These are phyloP conservation scores for Wickerhamomyces sp. DNA, from an alignment of 1,139 yeast genomes.

Conservation along the genomic window DNA sequence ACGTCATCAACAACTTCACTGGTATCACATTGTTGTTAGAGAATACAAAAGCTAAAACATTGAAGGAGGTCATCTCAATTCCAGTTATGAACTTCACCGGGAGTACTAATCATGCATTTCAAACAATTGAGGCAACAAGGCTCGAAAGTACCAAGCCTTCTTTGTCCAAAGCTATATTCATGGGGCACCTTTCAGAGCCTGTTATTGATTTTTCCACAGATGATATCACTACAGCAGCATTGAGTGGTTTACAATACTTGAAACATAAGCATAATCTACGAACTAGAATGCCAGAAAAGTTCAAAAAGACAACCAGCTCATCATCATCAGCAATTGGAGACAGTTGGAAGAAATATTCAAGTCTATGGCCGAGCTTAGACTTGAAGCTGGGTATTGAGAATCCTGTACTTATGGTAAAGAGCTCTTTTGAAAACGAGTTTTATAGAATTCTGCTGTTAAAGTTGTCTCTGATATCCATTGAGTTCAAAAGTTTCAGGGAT, in stretches of 20 bases:
- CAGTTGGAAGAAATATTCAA: conserved; percentile 8
- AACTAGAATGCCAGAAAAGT: background rate
- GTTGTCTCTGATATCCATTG: conserved; percentile 14
- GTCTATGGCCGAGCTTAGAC: conserved; percentile 18
- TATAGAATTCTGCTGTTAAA: conserved; percentile 18
- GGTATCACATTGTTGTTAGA: conserved; percentile 17
- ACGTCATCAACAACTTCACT: conserved; percentile 31
- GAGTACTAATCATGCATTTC: conserved; percentile 47
- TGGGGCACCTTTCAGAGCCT: conserved; percentile 45
- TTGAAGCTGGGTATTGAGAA: conserved; percentile 22
- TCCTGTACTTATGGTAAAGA: conserved; percentile 20
- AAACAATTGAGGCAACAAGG: conserved; percentile 33
- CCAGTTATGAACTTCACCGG: conserved; percentile 38
- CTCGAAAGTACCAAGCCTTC: conserved; percentile 32
- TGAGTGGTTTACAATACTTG: conserved; percentile 15
- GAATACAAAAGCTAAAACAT: conserved; percentile 5
- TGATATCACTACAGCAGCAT: conserved; percentile 16
- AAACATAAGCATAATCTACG: conserved; percentile 1
- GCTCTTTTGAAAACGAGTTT: conserved; percentile 12
- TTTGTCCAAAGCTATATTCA: conserved; percentile 44
- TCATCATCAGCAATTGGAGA: conserved; percentile 2
- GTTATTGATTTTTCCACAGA: conserved; percentile 30
- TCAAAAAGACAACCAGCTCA: background rate
- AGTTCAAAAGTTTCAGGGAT: conserved; percentile 11
- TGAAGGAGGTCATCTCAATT: conserved; percentile 16